phyloP scores from a whole-genome alignment of 352 stramenopile species.

The Phytopythium boreale region DNA sequence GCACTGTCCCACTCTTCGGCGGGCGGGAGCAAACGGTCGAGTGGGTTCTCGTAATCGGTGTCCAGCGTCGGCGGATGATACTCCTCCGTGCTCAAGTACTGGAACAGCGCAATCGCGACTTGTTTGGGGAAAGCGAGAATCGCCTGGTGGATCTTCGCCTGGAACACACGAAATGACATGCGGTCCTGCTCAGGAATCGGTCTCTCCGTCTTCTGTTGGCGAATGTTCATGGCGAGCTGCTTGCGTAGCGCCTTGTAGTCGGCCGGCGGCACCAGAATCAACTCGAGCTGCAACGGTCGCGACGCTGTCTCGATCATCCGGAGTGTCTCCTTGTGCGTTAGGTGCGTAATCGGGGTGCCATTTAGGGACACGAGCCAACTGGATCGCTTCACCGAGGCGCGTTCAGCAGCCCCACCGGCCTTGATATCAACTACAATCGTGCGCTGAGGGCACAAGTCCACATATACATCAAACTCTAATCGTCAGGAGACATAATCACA shows the following conservation, averaged over 20 bases:
- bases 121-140: slow-evolving; percentile 69
- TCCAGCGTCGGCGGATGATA: slow-evolving; percentile 57
- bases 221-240: slow-evolving; percentile 84
- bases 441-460: slow-evolving; percentile 20
- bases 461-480: neutral
- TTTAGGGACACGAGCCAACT: slow-evolving; percentile 86
- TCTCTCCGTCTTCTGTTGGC: slow-evolving; percentile 77
- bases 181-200: slow-evolving; percentile 81
- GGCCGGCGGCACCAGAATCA: slow-evolving; percentile 67
- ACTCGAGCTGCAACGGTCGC: slow-evolving; percentile 64
- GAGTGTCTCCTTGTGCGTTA: slow-evolving; percentile 86
- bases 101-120: slow-evolving; percentile 60
- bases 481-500: neutral
- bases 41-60: slow-evolving; percentile 42
- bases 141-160: slow-evolving; percentile 82
- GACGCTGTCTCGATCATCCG: slow-evolving; percentile 78
- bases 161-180: slow-evolving; percentile 85
- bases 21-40: slow-evolving; percentile 44
- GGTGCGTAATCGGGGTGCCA: slow-evolving; percentile 59
- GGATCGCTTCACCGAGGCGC: slow-evolving; percentile 72
- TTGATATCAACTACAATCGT: slow-evolving; percentile 90
- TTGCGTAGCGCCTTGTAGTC: slow-evolving; percentile 72
- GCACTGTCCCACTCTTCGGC: slow-evolving; percentile 50
- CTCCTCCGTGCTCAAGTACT: slow-evolving; percentile 73
- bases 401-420: slow-evolving; percentile 65